Evolutionary conservation across 2,329 filamentous ascomycete species (phyloP), one percentile per base, ranked within the genome.

Genomic region (Talaromyces pinophilus): DNA sequence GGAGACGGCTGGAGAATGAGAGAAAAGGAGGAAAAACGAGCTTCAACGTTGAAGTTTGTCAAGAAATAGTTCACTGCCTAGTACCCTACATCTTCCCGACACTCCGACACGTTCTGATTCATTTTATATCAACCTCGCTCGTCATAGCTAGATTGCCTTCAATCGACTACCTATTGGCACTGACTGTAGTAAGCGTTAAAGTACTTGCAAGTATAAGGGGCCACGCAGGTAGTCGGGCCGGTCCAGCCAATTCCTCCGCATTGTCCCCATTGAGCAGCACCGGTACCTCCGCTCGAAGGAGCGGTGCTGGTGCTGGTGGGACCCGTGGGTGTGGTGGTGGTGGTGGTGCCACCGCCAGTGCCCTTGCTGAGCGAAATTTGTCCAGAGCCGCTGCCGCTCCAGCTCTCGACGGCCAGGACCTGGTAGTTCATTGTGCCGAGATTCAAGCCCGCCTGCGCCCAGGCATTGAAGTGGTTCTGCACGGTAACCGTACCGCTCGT

Each of bases 381-480:
- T 7, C 55, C 65, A 40, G 30, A 60, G 1, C 66, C 66, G 19
- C 59, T 66, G 6, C 66, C 61, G 17, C 44, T 25, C 59, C 60
- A 68, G 17, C 59, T 80, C 71, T 82, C 80, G 0, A 78, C 81
- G 0, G 78, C 77, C 11, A 82, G 71, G 63, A 82, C 79, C 71
- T 80, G 79, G 66, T 81, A 81, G 67, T 81, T 73, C 64, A 74
- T 73, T 6, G 71, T 72, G 0, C 77, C 77, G 42, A 79, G 25
- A 4, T 69, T 69, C 72, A 80, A 67, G 1, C 77, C 77, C 13
- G 73, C 68, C 3, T 59, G 48, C 1, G 72, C 71, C 78, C 78
- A 79, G 0, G 75, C 76, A 40, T 76, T 72, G 68, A 80, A 79
- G 62, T 80, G 78, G 60, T 79, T 79, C 6, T 67, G 69, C 3